Conservation (phyloP, 257 asterid species). For the Prunella vulgaris region DNA sequence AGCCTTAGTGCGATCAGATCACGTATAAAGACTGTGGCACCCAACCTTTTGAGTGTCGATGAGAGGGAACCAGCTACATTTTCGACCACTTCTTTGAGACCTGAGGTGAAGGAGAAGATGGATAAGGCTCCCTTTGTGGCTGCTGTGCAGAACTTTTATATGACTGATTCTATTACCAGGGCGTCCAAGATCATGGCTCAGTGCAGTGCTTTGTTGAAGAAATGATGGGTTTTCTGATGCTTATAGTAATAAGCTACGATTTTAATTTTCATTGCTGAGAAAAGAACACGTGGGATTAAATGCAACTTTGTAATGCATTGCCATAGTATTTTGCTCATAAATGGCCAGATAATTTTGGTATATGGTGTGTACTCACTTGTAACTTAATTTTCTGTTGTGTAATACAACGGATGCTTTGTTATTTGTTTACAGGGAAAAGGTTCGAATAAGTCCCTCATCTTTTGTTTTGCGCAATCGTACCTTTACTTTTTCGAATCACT, state of each 20-base stretch:
- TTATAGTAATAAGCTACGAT: slow-evolving; percentile 38
- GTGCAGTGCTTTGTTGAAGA: slow-evolving; percentile 72
- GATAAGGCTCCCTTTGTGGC: slow-evolving; percentile 51
- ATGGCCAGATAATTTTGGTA: slow-evolving; percentile 43
- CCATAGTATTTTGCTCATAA: slow-evolving; percentile 53
- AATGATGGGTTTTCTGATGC: slow-evolving; percentile 25
- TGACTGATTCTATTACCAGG: slow-evolving; percentile 90
- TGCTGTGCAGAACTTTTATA: slow-evolving; percentile 74
- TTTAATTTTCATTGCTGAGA: slow-evolving; percentile 11
- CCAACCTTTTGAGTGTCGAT: slow-evolving; percentile 67
- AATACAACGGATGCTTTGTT: slow-evolving; percentile 26
- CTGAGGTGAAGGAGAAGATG: slow-evolving; percentile 48
- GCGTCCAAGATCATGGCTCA: slow-evolving; percentile 99
- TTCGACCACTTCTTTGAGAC: slow-evolving; percentile 68
- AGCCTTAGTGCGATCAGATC: slow-evolving; percentile 54
- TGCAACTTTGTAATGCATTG: slow-evolving; percentile 23
- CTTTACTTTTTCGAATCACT: not conserved
- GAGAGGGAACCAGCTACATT: slow-evolving; percentile 79
- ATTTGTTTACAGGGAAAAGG: slow-evolving; percentile 11
- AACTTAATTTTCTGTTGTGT: slow-evolving; percentile 23
- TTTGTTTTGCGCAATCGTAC: not conserved
- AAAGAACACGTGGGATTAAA: slow-evolving; percentile 10
- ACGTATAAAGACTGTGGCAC: slow-evolving; percentile 76
- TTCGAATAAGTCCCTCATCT: not conserved
- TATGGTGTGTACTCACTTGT: slow-evolving; percentile 33